Evolutionary conservation across 768 basidiomycete species (phyloP), one percentile per base, ranked within the genome.

Genomic region (Boletellus emodensis): DNA sequence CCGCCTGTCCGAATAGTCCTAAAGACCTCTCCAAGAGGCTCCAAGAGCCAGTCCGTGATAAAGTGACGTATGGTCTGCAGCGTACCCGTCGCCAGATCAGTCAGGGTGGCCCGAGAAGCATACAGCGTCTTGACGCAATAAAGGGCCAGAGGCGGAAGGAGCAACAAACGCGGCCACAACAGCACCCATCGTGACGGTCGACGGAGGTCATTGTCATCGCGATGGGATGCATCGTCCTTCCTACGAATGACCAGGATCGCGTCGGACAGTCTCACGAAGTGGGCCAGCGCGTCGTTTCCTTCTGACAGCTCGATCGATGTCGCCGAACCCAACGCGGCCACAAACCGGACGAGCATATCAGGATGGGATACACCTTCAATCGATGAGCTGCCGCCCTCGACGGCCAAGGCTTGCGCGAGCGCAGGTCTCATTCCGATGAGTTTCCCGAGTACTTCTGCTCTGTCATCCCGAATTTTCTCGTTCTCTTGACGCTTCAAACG

Each of bases 1-100:
- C 87, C 83, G 7, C 91, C 90, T 4, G 85, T 78, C 43, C 91
- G 76, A 18, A 99, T 81, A 0, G 95, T 97, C 56, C 83, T 82
- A 5, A 90, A 64, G 11, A 98, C 84, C 8, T 83, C 90, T 42
- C 76, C 77, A n/a, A 95, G 61, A 3, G 95, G 95, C 48, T 92
- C 89, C 42, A 95, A 68, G 11, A 97, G 74, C 88, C 93, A 97
- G 42, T 84, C 86, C 17, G 77, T 72, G 53, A 92, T 70, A 63
- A 98, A 94, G 0, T 84, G 85, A 20, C 72, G 71, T 7, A 80
- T 59, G 0, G 93, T 94, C 59, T 86, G 82, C 33, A 74, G 63
- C 0, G 82, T 77, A 53, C 90, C 85, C n/a, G 53, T 52, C 4
- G 77, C 75, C 44, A 87, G 70, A 38, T 82, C 76, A 7, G 70